Base-by-base conservation (phyloP, 352 stramenopile genomes). In the Phytophthora multivora region DNA sequence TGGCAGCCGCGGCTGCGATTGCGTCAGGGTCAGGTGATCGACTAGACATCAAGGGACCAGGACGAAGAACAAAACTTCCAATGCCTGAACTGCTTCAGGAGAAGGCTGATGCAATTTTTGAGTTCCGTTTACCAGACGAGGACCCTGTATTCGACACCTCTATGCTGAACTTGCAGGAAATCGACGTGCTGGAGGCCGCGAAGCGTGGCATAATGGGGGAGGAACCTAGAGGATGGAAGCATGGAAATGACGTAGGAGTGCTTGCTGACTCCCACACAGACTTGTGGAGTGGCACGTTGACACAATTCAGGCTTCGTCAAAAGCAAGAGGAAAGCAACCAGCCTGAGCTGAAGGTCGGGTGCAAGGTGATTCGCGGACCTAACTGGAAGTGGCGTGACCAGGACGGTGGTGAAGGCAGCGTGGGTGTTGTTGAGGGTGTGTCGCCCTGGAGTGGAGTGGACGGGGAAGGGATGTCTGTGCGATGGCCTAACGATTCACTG, bases 311-410 rank as follows among this genome's bases (percentile, higher is more conserved):
- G 50, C 53, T 94, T 9, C 61, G 66, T 1, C 62, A 81, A 18
- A 72, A 80, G 18, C 58, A 77, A 41, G 71, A 86, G 15, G 74
- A 79, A 9, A 68, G 66, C 18, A 73, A 71, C 18, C 58, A 86
- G 51, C 80, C 81, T 0, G 75, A 91, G 33, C 71, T 96, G 1
- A 83, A 74, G 11, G 83, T 97, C 18, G 89, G 89, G 1, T 94
- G 85, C 61, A 90, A 92, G 41, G 89, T 97, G 12, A 90, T 93
- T 66, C 88, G 89, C n/a, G 89, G 89, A 30, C 89, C 89, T 15
- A 91, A 94, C 62, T 96, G 88, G 88, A 96, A 95, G 63, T 95
- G 88, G 87, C 73, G 84, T 18, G 88, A 96, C 45, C 86, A 96
- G 83, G 88, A 96, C 45, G 88, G 88, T 12, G 88, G 88, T 12